Conservation (phyloP, 495 filamentous ascomycete species). For the Daldinia loculata region DNA sequence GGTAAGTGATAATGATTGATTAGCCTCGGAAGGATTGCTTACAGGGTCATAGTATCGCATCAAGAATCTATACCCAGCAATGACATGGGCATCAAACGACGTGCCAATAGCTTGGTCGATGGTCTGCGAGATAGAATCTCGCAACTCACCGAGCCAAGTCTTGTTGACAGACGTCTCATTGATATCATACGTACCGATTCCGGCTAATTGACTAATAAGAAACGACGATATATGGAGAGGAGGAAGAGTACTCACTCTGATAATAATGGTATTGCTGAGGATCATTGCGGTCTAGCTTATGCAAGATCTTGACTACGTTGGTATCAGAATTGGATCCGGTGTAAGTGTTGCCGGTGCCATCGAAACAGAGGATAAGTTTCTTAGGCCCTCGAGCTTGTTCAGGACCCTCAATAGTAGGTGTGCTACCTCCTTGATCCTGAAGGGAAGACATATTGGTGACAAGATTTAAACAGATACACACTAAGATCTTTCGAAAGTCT, state of each 20-base stretch:
- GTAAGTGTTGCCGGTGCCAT: slow-evolving; percentile 58
- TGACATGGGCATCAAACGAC: slow-evolving; percentile 57
- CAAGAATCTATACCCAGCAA: slow-evolving; percentile 58
- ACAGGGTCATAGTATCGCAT: slow-evolving; percentile 53
- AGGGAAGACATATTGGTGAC: too few species aligned
- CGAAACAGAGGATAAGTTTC: slow-evolving; percentile 56
- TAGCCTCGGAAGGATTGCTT: slow-evolving; percentile 2
- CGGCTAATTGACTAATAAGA: too few species aligned
- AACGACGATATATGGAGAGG: too few species aligned
- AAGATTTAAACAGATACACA: too few species aligned
- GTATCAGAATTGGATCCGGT: slow-evolving; percentile 51
- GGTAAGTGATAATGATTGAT: slow-evolving; percentile 12
- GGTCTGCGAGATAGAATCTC: too few species aligned
- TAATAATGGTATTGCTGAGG: slow-evolving; percentile 44
- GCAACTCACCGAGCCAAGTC: too few species aligned
- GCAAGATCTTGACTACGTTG: slow-evolving; percentile 56
- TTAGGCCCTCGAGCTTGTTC: slow-evolving; percentile 34
- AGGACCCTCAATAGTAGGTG: too few species aligned
- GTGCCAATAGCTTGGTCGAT: slow-evolving; percentile 34
- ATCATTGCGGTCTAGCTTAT: slow-evolving; percentile 50
- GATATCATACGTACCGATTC: too few species aligned
- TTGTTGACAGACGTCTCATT: too few species aligned
- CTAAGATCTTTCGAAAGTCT: too few species aligned
- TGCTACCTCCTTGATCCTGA: too few species aligned
- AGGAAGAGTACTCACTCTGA: too few species aligned